Conservation (phyloP, 1,284 basidiomycete species). For the Leccinum solheimii region DNA sequence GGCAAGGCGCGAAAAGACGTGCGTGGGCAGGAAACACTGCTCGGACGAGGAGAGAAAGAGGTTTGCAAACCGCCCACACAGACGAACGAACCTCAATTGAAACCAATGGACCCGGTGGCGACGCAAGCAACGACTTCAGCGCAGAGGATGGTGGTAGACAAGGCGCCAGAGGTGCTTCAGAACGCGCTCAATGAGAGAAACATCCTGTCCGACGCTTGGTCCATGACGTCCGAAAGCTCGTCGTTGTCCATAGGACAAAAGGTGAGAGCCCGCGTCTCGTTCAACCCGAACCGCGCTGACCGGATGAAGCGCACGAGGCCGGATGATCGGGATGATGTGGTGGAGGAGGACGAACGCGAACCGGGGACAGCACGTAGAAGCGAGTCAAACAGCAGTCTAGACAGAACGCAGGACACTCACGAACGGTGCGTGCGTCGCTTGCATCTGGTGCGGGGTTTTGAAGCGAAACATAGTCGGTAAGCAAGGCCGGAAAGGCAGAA, state of each 20-base stretch:
- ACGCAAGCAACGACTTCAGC: background rate
- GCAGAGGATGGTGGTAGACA: background rate
- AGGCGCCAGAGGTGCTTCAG: background rate
- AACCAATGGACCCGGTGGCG: background rate
- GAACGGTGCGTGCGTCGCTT: background rate
- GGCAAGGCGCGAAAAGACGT: background rate
- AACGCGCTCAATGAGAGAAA: background rate
- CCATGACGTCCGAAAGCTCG: background rate
- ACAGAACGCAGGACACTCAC: background rate
- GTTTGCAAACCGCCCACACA: background rate
- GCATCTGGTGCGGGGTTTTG: background rate
- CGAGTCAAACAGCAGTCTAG: background rate
- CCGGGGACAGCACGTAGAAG: background rate
- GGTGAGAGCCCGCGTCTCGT: background rate
- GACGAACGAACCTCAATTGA: background rate
- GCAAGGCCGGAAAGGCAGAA: background rate
- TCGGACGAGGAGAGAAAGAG: background rate
- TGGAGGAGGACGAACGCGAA: background rate
- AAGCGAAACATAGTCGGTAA: background rate
- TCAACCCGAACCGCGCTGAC: background rate
- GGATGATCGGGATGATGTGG: background rate
- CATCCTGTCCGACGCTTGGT: background rate
- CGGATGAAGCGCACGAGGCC: background rate
- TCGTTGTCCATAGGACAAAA: background rate
- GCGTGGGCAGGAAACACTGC: background rate